Conservation (phyloP, 2,329 filamentous ascomycete species). For the Didymella exigua region DNA sequence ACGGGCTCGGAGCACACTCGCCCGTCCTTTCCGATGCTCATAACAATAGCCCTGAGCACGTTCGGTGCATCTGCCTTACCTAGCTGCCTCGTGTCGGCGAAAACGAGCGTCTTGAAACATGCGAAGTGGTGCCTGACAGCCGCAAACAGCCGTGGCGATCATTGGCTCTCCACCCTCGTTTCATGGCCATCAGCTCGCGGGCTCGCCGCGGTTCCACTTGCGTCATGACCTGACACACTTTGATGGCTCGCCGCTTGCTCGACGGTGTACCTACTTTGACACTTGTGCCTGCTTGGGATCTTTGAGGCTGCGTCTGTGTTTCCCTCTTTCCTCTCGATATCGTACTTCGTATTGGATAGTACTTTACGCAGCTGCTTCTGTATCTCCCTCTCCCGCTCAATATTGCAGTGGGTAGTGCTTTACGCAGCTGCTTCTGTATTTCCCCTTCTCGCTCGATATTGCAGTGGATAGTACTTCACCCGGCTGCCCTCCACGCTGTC, state of each 20-base stretch:
- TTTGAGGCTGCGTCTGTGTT: constrained; percentile 20
- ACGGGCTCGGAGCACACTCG: not conserved
- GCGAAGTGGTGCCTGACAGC: constrained; percentile 17
- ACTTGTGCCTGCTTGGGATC: constrained; percentile 17
- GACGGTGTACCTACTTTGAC: not conserved
- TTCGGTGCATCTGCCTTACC: not conserved
- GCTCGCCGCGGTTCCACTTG: constrained; percentile 9
- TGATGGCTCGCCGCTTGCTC: constrained; percentile 18
- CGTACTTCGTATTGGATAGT: constrained; percentile 24
- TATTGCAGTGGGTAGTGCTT: constrained; percentile 22
- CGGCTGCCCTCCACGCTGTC: constrained; percentile 18
- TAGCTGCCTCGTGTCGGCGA: constrained; percentile 20
- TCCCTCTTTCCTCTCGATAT: constrained; percentile 25
- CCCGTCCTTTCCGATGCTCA: not conserved
- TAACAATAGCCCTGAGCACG: constrained; percentile 16
- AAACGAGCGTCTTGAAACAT: constrained; percentile 23
- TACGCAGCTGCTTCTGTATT: constrained; percentile 17
- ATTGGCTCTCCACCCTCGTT: constrained; percentile 20
- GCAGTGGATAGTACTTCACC: constrained; percentile 18
- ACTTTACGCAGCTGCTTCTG: constrained; percentile 12
- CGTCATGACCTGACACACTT: constrained; percentile 22
- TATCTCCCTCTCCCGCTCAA: constrained; percentile 22
- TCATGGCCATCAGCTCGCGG: constrained; percentile 25
- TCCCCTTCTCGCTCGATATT: constrained; percentile 25
- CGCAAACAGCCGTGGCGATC: constrained; percentile 19